A percentile compares a stretch with the other conserved stretches of the same genome.
Conservation (phyloP, 257 asterid species). For the Parsonsia alboflavescens region DNA sequence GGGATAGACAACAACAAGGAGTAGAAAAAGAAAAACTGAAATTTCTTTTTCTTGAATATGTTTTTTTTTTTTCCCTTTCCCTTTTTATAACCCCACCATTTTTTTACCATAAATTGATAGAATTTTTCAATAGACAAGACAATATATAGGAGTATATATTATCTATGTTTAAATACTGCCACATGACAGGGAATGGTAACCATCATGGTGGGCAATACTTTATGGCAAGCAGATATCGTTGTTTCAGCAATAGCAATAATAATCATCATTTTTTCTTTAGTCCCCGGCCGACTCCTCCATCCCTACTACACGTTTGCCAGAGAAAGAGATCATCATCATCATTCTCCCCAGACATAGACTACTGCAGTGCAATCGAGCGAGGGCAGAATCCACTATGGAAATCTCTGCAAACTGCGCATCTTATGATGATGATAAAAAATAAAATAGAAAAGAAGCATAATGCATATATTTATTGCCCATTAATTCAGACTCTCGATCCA, state of each 20-base stretch:
- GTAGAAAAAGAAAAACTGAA: too few relatives aligned
- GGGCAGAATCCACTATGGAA: background rate
- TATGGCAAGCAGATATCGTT: background rate
- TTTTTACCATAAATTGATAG: too few relatives aligned
- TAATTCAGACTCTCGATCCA: background rate
- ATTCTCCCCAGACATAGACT: background rate
- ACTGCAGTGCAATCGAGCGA: background rate
- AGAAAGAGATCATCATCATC: slow-evolving; percentile 10
- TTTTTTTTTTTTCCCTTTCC: too few relatives aligned
- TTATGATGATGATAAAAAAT: background rate
- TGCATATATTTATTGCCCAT: background rate
- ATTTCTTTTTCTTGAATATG: too few relatives aligned
- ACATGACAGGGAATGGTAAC: background rate
- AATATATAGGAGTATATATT: too few relatives aligned
- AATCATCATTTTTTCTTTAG: background rate
- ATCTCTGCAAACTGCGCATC: background rate
- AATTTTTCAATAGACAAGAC: too few relatives aligned
- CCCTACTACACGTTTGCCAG: slow-evolving; percentile 12
- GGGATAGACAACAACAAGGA: too few relatives aligned
- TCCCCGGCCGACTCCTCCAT: background rate
- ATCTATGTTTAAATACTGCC: too few relatives aligned
- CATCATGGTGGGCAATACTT: background rate
- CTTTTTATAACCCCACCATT: too few relatives aligned
- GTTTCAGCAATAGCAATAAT: slow-evolving; percentile 8
- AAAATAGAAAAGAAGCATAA: background rate